Conservation (phyloP, 495 filamentous ascomycete genomes). For the Xylaria scruposa region DNA sequence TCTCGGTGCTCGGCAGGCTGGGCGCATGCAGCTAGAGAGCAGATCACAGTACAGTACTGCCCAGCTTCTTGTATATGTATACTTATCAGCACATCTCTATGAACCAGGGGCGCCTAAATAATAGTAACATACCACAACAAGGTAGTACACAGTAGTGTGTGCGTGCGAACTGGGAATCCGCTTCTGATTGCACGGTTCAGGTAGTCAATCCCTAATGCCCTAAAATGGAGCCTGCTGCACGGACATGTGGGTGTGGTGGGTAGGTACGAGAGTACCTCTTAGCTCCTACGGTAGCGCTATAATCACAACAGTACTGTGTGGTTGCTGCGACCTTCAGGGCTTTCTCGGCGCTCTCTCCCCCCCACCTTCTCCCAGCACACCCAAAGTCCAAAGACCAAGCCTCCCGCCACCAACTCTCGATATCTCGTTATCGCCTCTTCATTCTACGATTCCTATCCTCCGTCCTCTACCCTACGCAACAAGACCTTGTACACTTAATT, state of each 20-base stretch:
- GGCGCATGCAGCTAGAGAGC: conserved; percentile 18
- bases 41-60: conserved; percentile 20
- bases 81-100: conserved; percentile 11
- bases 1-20: conserved; percentile 25
- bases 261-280: conserved; percentile 5
- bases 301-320: not conserved
- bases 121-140: not conserved
- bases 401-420: conserved; percentile 26
- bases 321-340: not conserved
- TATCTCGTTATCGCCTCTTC: conserved; percentile 10
- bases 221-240: conserved; percentile 17
- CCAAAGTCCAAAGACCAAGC: conserved; percentile 20
- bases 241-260: conserved; percentile 1
- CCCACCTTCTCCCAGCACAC: conserved; percentile 19
- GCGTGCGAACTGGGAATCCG: not conserved
- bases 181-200: conserved; percentile 10
- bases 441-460: conserved; percentile 11
- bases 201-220: conserved; percentile 18
- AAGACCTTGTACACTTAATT: conserved; percentile 9
- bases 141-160: conserved; percentile 8
- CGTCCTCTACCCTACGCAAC: not conserved
- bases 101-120: not conserved
- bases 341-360: not conserved
- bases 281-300: conserved; percentile 10
- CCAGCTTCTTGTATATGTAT: not conserved